Percentiles rank a stretch among this genome's conserved stretches.
Evolutionary conservation across 1,284 basidiomycete species (phyloP).

Genomic region (Somion occarium): DNA sequence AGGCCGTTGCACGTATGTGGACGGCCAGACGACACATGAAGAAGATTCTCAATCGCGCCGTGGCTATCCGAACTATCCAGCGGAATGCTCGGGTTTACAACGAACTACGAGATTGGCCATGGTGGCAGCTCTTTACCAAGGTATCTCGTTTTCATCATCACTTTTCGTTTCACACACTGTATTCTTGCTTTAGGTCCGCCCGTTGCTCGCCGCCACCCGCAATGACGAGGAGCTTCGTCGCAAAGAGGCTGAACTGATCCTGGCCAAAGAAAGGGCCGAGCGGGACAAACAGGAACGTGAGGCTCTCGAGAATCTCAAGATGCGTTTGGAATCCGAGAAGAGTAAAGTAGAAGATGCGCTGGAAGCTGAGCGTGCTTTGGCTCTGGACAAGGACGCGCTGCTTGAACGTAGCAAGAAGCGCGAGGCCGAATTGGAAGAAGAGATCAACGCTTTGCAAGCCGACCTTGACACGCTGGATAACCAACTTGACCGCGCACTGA

Average conservation of each 20-base stretch:
- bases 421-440: constrained; percentile 83
- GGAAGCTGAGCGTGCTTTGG: constrained; percentile 76
- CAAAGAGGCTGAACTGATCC: constrained; percentile 83
- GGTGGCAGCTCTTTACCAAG: constrained; percentile 99
- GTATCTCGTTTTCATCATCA: constrained; percentile 26
- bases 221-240: constrained; percentile 89
- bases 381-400: constrained; percentile 82
- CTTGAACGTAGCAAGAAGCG: constrained; percentile 83
- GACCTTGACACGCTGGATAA: constrained; percentile 85
- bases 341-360: constrained; percentile 78
- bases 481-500: constrained; percentile 79
- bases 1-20: constrained; percentile 84
- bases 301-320: constrained; percentile 73
- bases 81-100: constrained; percentile 91
- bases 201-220: constrained; percentile 87
- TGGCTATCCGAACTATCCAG: constrained; percentile 91
- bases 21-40: constrained; percentile 88
- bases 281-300: constrained; percentile 80
- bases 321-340: constrained; percentile 80
- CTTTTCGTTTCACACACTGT: constrained; percentile 6
- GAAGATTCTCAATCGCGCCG: constrained; percentile 92
- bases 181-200: constrained; percentile 61
- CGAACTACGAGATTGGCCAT: constrained; percentile 91
- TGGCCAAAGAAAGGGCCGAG: constrained; percentile 83
- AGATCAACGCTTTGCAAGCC: constrained; percentile 73